Evolutionary conservation across 345 rosid genomes (phyloP).

Genomic region (Raphanus raphanistrum): DNA sequence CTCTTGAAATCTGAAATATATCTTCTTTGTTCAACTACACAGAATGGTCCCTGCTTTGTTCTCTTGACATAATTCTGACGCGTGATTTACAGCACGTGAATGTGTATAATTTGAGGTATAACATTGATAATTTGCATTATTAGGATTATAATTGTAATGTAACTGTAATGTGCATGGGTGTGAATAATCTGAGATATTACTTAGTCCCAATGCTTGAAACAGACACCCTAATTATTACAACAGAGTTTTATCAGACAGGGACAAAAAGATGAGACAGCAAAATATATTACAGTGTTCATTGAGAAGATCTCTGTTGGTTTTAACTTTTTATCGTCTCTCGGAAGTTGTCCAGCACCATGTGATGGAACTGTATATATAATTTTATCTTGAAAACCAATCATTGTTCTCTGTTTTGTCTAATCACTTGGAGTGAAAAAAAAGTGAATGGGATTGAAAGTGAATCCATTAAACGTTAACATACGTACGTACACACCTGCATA

Average conservation of each 20-base stretch:
- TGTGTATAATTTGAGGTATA: not conserved
- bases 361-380: slow-evolving; percentile 27
- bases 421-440: not conserved
- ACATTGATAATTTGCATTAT: not conserved
- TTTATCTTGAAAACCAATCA: slow-evolving; percentile 27
- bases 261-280: slow-evolving; percentile 9
- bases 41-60: slow-evolving; percentile 25
- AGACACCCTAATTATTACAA: slow-evolving; percentile 10
- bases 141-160: not conserved
- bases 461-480: not conserved
- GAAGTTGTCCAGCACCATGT: slow-evolving; percentile 17
- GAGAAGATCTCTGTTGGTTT: slow-evolving; percentile 30
- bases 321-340: slow-evolving; percentile 8
- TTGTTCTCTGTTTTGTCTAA: slow-evolving; percentile 23
- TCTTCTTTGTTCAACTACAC: slow-evolving; percentile 16
- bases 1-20: slow-evolving; percentile 24
- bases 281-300: slow-evolving; percentile 3
- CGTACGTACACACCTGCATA: not conserved
- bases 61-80: slow-evolving; percentile 4
- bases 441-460: not conserved
- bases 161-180: not conserved
- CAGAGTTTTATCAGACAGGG: not conserved
- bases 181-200: not conserved
- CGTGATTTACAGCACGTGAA: slow-evolving; percentile 16
- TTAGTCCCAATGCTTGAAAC: not conserved